Evolutionary conservation across 2,329 filamentous ascomycete species (phyloP), one percentile per base, ranked within the genome.

Genomic region (Harringtonia lauricola): DNA sequence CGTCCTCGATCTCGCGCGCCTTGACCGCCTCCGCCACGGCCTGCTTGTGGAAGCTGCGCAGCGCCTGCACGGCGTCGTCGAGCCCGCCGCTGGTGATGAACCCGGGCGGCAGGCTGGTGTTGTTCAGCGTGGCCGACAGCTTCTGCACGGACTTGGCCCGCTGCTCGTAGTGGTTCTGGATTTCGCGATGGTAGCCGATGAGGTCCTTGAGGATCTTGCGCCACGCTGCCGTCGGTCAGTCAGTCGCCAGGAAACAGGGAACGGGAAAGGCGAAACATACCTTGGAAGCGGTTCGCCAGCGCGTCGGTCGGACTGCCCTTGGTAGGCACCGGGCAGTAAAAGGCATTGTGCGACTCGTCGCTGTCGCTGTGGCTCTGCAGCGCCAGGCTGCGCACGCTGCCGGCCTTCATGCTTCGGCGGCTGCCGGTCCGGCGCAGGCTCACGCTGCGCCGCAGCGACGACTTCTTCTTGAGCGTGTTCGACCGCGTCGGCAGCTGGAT

Each of bases 121-220:
- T 94, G 63, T 87, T 88, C 54, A 94, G 77, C 15, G 88, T 76
- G 55, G 89, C 89, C 43, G 85, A 82, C 9, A 94, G 76, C 54
- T 94, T 94, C 47, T 86, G 61, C 5, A 94, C 70, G 8, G 83
- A 78, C 60, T 95, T 96, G 24, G 85, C 76, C 48, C 85, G 81
- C 44, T 82, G 74, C 57, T 98, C 90, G 62, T 95, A 95, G 39
- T 89, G 86, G 41, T 75, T 76, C 58, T 95, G 87, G 38, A 96
- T 80, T 60, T 96, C 92, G 54, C 86, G 81, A 60, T 95, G 96
- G 61, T 95, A 96, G 45, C 84, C 69, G 52, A 96, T 95, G 36
- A 96, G 72, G 52, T 95, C 89, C 61, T 96, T 96, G 42, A 98
- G 74, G 14, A 95, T 75, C 67, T 94, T 95, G 55, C 92, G 79